Percentiles rank a stretch among this genome's conserved stretches.
Conservation (phyloP, 169 alveolate species). For the Eimeria tenella region DNA sequence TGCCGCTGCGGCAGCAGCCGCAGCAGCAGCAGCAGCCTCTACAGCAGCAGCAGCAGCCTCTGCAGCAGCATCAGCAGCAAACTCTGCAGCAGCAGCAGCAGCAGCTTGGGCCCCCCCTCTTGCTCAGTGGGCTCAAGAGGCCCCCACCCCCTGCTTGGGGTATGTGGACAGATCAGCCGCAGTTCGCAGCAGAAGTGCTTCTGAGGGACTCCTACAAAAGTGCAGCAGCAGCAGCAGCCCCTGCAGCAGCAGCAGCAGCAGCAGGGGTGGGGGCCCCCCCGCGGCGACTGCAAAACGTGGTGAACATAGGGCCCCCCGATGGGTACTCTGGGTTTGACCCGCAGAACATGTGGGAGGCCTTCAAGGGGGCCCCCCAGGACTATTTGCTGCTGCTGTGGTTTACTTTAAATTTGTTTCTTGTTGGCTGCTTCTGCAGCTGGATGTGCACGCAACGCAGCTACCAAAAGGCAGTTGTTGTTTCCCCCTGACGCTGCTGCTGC, state of each 20-base stretch:
- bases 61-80: background rate
- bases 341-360: constrained; percentile 63
- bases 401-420: background rate
- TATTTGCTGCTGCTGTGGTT: constrained; percentile 45
- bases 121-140: background rate
- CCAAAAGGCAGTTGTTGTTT: constrained; percentile 66
- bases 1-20: background rate
- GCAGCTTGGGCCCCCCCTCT: background rate
- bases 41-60: background rate
- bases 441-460: constrained; percentile 60
- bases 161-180: background rate
- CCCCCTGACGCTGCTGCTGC: constrained; percentile 41
- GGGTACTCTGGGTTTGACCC: constrained; percentile 52
- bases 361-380: constrained; percentile 69
- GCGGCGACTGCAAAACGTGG: constrained; percentile 41
- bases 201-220: no score
- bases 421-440: constrained; percentile 72
- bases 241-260: background rate
- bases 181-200: background rate
- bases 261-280: background rate
- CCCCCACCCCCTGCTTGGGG: background rate
- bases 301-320: constrained; percentile 66
- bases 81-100: background rate
- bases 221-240: background rate
- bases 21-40: background rate